phyloP scores from a whole-genome alignment of 2,329 filamentous ascomycete species.

The Trichoderma atrobrunneum region DNA sequence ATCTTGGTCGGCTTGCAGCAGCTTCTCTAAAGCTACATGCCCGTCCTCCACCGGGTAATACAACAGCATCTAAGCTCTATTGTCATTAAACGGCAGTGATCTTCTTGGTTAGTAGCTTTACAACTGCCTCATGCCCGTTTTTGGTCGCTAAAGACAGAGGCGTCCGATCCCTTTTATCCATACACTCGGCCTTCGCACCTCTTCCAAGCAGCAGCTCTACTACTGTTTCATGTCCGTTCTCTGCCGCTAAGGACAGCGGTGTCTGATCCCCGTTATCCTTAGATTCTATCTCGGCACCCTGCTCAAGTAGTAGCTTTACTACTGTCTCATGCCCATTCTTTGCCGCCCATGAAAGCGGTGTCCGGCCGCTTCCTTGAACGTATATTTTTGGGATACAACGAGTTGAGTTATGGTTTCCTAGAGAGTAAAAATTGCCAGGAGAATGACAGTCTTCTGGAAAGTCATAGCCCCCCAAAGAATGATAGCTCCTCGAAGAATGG shows the following conservation, averaged over 20 bases:
- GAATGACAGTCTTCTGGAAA: neutral
- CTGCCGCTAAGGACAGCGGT: neutral
- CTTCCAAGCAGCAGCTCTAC: neutral
- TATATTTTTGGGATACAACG: neutral
- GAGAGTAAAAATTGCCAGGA: neutral
- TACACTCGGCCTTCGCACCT: neutral
- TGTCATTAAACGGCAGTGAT: neutral
- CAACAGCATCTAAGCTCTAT: rapidly evolving
- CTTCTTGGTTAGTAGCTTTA: neutral
- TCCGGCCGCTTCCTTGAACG: neutral
- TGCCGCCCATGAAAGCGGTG: neutral
- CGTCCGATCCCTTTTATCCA: neutral
- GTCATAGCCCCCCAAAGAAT: neutral
- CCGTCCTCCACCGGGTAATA: neutral
- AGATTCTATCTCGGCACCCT: neutral
- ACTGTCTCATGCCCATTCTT: neutral
- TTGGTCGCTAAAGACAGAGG: neutral
- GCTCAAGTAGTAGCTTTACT: neutral
- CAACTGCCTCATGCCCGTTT: neutral
- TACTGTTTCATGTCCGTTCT: neutral
- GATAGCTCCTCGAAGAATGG: too few species aligned
- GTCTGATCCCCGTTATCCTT: neutral
- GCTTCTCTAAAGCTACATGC: neutral
- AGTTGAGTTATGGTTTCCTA: neutral
- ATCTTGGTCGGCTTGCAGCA: neutral